Evolutionary conservation across 805 yeast species (phyloP).

Genomic region (Saccharomycopsis javanensis): DNA sequence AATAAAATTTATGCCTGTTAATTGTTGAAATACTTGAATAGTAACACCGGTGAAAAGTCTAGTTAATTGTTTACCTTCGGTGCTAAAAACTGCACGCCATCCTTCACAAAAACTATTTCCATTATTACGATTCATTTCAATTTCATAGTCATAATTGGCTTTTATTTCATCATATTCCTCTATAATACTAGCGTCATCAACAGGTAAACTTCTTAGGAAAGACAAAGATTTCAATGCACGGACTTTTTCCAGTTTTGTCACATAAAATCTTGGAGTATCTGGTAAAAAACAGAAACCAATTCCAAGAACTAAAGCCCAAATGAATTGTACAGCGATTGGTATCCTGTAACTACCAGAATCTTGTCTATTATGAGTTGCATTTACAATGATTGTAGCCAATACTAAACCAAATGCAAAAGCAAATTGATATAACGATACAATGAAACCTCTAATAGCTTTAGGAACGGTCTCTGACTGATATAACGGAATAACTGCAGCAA

Average conservation of each 20-base stretch:
- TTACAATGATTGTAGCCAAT: slow-evolving; percentile 61
- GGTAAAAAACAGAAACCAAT: slow-evolving; percentile 60
- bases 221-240: slow-evolving; percentile 48
- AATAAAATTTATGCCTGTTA: slow-evolving; percentile 64
- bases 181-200: slow-evolving; percentile 33
- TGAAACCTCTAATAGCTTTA: slow-evolving; percentile 66
- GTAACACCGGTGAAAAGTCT: slow-evolving; percentile 36
- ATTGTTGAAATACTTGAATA: slow-evolving; percentile 47
- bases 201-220: slow-evolving; percentile 42
- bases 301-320: slow-evolving; percentile 56
- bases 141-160: slow-evolving; percentile 40
- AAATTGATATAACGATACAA: slow-evolving; percentile 68
- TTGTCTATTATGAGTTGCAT: slow-evolving; percentile 47
- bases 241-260: slow-evolving; percentile 46
- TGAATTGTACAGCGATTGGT: slow-evolving; percentile 63
- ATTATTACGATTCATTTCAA: slow-evolving; percentile 18
- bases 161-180: slow-evolving; percentile 40
- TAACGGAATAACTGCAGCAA: slow-evolving; percentile 64
- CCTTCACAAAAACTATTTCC: slow-evolving; percentile 28
- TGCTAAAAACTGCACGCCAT: slow-evolving; percentile 29
- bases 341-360: slow-evolving; percentile 58
- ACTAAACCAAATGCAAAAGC: slow-evolving; percentile 64
- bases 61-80: slow-evolving; percentile 32
- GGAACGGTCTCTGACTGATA: slow-evolving; percentile 79
- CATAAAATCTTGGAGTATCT: slow-evolving; percentile 66